Base-by-base conservation (phyloP, 2,329 filamentous ascomycete genomes). In the Ramichloridium luteum region DNA sequence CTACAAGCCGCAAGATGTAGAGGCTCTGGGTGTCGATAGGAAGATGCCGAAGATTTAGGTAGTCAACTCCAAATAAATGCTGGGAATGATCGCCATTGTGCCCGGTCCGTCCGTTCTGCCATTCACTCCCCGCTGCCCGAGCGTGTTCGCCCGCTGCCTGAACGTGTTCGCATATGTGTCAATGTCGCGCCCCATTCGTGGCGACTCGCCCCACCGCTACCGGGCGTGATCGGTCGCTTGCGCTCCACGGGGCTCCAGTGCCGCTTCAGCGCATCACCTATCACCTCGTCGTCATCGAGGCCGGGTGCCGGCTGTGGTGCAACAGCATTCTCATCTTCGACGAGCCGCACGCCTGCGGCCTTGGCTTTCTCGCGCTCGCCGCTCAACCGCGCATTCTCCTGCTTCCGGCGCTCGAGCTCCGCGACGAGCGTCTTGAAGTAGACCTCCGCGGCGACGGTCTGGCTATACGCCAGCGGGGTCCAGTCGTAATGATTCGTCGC, bases 1-100 rank as follows among this genome's bases (percentile, higher is more conserved):
- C 52, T 83, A 94, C 56, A 94, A 93, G 61, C 80, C 81, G 62
- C 80, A 84, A 60, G 85, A 94, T 51, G 56, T 94, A 25, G 88
- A 94, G 50, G 76, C 69, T 12, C 53, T 93, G 46, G 83, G 84
- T 3, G 51, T 70, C 50, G 80, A 83, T 37, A 81, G 73, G 62
- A 93, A 83, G 58, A 68, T 79, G 60, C 72, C 75, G 0, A 81
- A 78, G 55, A 45, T 45, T 16, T 34, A 28, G 31, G 16, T 8
- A n/a, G n/a, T n/a, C n/a, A n/a, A n/a, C n/a, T n/a, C n/a, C n/a
- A n/a, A n/a, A n/a, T n/a, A n/a, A n/a, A n/a, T n/a, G n/a, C n/a
- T n/a, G n/a, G n/a, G n/a, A n/a, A n/a, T n/a, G n/a, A n/a, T n/a
- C n/a, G n/a, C n/a, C n/a, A n/a, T n/a, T n/a, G n/a, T n/a, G n/a